Base-by-base conservation (phyloP, 2,329 filamentous ascomycete genomes). In the Penicillium brevicompactum region DNA sequence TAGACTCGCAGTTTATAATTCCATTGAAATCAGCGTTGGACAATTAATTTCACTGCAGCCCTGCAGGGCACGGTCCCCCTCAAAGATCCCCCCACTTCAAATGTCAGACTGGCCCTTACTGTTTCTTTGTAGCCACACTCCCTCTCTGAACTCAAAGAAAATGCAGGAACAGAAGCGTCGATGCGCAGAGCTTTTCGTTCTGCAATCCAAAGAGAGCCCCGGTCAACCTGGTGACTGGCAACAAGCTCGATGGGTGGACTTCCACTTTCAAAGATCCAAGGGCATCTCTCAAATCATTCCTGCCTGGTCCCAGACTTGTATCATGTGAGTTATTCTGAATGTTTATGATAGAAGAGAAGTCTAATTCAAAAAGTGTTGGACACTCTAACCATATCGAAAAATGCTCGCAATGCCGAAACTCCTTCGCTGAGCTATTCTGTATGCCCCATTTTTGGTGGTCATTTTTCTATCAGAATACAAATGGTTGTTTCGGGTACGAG, bases 391-490 rank as follows among this genome's bases (percentile, higher is more conserved):
- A 42, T 14, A 49, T 53, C 16, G 34, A 44, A 24, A 24, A 21
- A 27, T 56, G 53, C 31, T 18, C 42, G 7, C 30, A 40, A 40
- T 56, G 53, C 30, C 53, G 37, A 21, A 22, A 53, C n/a, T 41
- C 53, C 9, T 43, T 56, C 18, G 9, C 8, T 8, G 30, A 56
- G 43, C 24, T 30, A 2, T 44, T 56, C 18, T 40, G 11, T n/a
- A 56, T 56, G 53, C 53, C 53, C 47, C 30, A 40, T 16, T 56
- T 53, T 34, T 56, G 53, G 53, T 56, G 53, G 53, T 56, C 31
- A 27, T 43, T 43, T 22, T 31, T 44, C 45, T 47, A 48, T 5
- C 14, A 14, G 18, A 18, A 48, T 1, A 37, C 37, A 6, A 56
- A 56, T 2, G 53, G 53, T 1, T 16, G 18, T 11, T 53, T 56